A percentile compares a stretch with the other conserved stretches of the same genome.
These are phyloP conservation scores for Pestalotiopsis sp. DNA, from an alignment of 2,329 filamentous ascomycete genomes.

Conservation along the genomic window DNA sequence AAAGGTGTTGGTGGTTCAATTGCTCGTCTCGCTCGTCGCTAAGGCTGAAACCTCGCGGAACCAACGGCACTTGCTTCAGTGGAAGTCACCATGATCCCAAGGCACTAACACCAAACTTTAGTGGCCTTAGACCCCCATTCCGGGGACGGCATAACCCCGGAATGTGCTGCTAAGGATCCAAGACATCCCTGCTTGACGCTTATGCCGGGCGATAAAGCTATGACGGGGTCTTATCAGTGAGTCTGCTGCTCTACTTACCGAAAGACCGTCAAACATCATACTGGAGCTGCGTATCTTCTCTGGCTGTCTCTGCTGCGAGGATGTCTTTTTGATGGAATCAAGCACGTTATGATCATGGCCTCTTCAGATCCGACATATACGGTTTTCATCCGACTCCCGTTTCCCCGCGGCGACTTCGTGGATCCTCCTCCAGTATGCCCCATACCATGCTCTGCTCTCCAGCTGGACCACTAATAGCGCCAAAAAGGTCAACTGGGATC, in stretches of 20 bases:
- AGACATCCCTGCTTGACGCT: slow-evolving; percentile 2
- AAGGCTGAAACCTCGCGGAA: background rate
- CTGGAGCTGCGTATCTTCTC: background rate
- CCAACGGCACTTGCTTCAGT: background rate
- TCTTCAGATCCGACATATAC: slow-evolving; percentile 63
- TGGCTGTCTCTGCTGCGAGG: slow-evolving; percentile 2
- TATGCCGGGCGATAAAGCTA: slow-evolving; percentile 12
- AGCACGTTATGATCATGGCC: slow-evolving; percentile 27
- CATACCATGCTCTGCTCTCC: background rate
- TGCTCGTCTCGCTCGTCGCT: background rate
- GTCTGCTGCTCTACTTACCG: background rate
- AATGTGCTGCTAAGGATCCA: background rate
- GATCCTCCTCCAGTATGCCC: slow-evolving; percentile 78
- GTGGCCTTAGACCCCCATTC: background rate
- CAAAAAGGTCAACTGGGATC: slow-evolving; percentile 81
- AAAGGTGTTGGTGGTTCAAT: background rate
- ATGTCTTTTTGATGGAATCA: slow-evolving; percentile 17
- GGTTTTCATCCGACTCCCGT: slow-evolving; percentile 87
- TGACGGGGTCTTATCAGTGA: slow-evolving; percentile 5
- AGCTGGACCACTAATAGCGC: slow-evolving; percentile 6
- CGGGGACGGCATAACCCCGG: background rate
- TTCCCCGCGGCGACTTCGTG: slow-evolving; percentile 82
- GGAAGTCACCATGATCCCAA: background rate
- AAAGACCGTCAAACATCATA: background rate
- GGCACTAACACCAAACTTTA: background rate